These are phyloP conservation scores for Saccharum officinarum DNA, from an alignment of 176 grass and related monocot genomes.

Conservation along the genomic window DNA sequence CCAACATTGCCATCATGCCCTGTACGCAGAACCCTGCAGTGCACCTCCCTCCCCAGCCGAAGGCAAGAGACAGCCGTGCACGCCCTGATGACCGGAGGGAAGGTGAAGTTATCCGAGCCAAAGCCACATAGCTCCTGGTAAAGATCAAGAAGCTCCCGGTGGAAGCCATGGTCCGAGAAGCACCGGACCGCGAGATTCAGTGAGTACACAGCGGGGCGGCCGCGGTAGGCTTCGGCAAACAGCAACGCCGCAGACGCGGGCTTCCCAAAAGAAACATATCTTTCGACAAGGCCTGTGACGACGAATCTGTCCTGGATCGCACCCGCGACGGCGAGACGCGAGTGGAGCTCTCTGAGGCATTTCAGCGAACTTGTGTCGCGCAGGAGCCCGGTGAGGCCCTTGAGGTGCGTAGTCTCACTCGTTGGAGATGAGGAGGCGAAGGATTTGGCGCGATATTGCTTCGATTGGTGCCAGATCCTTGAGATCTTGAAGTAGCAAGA, in stretches of 20 bases:
- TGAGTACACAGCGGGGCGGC: constrained; percentile 27
- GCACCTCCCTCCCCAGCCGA: constrained; percentile 51
- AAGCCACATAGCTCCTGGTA: constrained; percentile 34
- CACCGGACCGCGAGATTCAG: constrained; percentile 53
- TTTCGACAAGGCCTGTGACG: constrained; percentile 22
- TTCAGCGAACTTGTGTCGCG: constrained; percentile 37
- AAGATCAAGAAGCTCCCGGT: constrained; percentile 51
- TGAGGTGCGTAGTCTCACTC: neutral
- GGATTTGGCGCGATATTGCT: neutral
- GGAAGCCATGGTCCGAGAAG: constrained; percentile 61
- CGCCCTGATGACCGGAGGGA: constrained; percentile 62
- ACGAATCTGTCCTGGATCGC: constrained; percentile 26
- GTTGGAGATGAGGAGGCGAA: neutral
- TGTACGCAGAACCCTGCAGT: constrained; percentile 45
- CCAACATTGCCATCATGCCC: constrained; percentile 49
- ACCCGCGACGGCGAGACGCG: constrained; percentile 38
- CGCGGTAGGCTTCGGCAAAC: constrained; percentile 15
- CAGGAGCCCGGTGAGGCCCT: constrained; percentile 16
- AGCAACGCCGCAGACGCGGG: constrained; percentile 29
- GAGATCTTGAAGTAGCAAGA: neutral
- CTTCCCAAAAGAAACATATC: constrained; percentile 38
- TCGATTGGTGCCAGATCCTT: neutral
- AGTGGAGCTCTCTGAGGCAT: constrained; percentile 55
- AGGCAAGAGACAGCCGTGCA: constrained; percentile 43
- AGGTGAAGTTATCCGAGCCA: constrained; percentile 59